Evolutionary conservation across 306 rosid genomes (phyloP).

Genomic region (Corylus avellana): DNA sequence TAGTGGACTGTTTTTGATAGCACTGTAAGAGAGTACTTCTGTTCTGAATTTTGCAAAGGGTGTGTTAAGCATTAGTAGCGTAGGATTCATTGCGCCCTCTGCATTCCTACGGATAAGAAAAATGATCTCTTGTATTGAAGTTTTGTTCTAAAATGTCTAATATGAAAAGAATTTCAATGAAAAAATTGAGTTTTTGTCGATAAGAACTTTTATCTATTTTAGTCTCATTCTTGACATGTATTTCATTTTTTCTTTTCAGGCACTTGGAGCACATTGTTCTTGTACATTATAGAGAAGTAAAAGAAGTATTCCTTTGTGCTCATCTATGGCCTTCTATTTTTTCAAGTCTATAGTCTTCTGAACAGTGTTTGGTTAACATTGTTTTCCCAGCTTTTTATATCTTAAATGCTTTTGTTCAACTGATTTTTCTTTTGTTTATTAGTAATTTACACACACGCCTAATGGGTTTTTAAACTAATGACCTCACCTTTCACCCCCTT

Average conservation of each 20-base stretch:
- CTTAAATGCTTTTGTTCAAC: not conserved
- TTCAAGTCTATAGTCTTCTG: constrained; percentile 5
- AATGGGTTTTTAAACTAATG: not conserved
- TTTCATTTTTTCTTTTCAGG: constrained; percentile 49
- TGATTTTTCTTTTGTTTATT: not conserved
- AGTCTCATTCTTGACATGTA: not conserved
- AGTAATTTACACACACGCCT: not conserved
- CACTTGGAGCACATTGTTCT: constrained; percentile 71
- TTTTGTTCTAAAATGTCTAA: not conserved
- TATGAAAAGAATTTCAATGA: not conserved
- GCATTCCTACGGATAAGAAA: not conserved
- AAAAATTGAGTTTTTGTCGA: not conserved
- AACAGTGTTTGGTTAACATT: not conserved
- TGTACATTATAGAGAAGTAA: constrained; percentile 71
- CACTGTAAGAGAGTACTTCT: not conserved
- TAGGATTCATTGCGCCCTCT: constrained; percentile 8
- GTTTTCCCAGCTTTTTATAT: not conserved
- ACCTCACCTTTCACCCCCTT: not conserved
- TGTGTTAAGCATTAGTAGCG: not conserved
- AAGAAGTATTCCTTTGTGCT: constrained; percentile 46
- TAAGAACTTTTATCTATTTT: not conserved
- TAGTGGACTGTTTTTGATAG: not conserved
- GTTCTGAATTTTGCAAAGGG: not conserved
- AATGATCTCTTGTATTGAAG: not conserved
- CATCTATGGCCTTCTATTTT: constrained; percentile 8